A percentile compares a stretch with the other conserved stretches of the same genome.
These are phyloP conservation scores for Zygosaccharomyces sapae DNA, from an alignment of 1,139 yeast genomes.

Conservation along the genomic window DNA sequence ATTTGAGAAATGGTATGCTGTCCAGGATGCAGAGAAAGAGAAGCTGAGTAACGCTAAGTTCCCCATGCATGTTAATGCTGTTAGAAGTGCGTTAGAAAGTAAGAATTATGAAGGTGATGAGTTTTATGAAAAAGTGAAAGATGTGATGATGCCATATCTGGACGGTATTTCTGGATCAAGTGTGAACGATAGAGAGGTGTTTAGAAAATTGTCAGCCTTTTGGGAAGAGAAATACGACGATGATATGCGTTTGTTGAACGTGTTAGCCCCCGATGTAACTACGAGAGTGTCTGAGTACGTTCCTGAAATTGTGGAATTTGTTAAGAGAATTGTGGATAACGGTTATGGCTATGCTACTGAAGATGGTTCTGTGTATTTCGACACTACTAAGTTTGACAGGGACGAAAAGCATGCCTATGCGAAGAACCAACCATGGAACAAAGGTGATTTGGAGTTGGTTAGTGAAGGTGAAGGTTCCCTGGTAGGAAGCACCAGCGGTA, in stretches of 20 bases:
- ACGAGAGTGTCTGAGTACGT: constrained; percentile 97
- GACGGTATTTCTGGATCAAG: constrained; percentile 70
- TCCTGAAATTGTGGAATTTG: constrained; percentile 83
- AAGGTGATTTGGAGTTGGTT: constrained; percentile 78
- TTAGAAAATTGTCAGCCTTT: constrained; percentile 74
- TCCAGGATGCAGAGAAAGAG: constrained; percentile 48
- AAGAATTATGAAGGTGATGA: constrained; percentile 35
- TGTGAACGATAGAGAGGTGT: constrained; percentile 80
- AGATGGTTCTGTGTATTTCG: constrained; percentile 94
- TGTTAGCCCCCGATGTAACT: constrained; percentile 75
- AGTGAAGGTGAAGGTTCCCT: constrained; percentile 96
- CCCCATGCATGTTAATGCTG: constrained; percentile 77
- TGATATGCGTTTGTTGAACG: constrained; percentile 84
- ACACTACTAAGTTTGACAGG: constrained; percentile 75
- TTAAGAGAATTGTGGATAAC: constrained; percentile 64
- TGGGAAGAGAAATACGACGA: constrained; percentile 85
- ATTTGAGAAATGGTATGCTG: constrained; percentile 50
- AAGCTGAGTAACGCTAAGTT: constrained; percentile 68
- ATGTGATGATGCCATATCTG: constrained; percentile 67
- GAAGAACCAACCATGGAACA: constrained; percentile 97
- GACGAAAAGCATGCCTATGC: constrained; percentile 78
- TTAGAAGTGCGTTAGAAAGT: constrained; percentile 49
- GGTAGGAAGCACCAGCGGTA: constrained; percentile 50
- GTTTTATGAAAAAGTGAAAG: constrained; percentile 56
- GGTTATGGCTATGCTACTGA: constrained; percentile 80